Evolutionary conservation across 106 monocot species (phyloP).

Genomic region (Platanthera guangdongensis): DNA sequence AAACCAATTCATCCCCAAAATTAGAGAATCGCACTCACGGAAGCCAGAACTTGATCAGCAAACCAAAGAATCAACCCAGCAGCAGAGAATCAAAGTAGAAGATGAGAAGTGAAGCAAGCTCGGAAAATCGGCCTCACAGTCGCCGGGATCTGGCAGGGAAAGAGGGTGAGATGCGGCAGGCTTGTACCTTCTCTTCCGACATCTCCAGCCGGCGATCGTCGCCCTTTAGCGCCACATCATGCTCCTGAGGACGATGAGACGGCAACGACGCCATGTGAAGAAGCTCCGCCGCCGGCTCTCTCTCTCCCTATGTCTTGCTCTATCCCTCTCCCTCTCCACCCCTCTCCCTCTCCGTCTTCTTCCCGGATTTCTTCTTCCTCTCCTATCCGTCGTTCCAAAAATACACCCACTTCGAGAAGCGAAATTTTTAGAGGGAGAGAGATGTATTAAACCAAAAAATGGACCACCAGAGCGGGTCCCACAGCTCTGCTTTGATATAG

Average conservation of each 20-base stretch:
- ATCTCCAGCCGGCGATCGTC: constrained; percentile 11
- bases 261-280: constrained; percentile 19
- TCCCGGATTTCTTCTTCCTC: not conserved
- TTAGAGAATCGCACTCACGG: not conserved
- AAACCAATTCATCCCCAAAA: not conserved
- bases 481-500: not conserved
- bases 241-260: constrained; percentile 8
- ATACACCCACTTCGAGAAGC: constrained; percentile 6
- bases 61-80: not conserved
- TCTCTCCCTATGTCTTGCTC: constrained; percentile 3
- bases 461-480: not conserved
- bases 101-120: not conserved
- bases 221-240: constrained; percentile 2
- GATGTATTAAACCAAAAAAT: not conserved
- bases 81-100: not conserved
- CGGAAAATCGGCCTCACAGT: not conserved
- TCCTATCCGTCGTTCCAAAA: constrained; percentile 9
- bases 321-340: not conserved
- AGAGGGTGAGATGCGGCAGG: not conserved
- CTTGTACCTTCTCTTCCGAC: constrained; percentile 17
- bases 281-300: not conserved
- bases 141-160: not conserved
- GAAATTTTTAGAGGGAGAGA: not conserved
- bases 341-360: not conserved
- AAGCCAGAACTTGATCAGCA: not conserved